Conservation (phyloP, 805 yeast genomes). For the Candida silvicultrix region DNA sequence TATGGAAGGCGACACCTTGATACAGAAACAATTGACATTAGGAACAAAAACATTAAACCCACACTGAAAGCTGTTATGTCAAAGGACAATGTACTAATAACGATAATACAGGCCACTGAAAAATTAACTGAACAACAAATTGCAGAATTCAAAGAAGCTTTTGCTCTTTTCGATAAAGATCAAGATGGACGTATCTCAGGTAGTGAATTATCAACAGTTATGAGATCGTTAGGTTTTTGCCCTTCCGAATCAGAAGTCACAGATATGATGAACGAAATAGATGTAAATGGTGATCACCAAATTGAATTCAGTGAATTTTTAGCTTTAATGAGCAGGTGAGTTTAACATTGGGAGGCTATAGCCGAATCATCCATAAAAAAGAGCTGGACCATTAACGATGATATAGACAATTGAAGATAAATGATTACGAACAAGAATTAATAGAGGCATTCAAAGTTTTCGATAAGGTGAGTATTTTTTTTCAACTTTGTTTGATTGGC, state of each 20-base stretch:
- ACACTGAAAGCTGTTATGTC: too few species aligned
- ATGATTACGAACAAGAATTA: constrained; percentile 95
- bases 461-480: constrained; percentile 38
- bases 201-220: constrained; percentile 92
- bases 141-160: constrained; percentile 96
- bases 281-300: constrained; percentile 88
- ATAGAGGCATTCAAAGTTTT: constrained; percentile 97
- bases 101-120: constrained; percentile 40
- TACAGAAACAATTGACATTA: not conserved
- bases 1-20: not conserved
- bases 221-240: constrained; percentile 98
- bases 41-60: not conserved
- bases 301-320: constrained; percentile 79
- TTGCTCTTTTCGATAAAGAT: constrained; percentile 93
- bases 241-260: constrained; percentile 95
- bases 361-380: not conserved
- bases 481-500: not conserved
- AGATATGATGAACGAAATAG: constrained; percentile 96
- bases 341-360: not conserved
- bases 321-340: constrained; percentile 53
- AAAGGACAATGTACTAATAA: constrained; percentile 5
- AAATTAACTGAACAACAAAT: constrained; percentile 94
- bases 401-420: constrained; percentile 89
- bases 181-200: constrained; percentile 96
- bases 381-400: not conserved